Conservation (phyloP, 257 asterid species). For the Voacanga thouarsii region DNA sequence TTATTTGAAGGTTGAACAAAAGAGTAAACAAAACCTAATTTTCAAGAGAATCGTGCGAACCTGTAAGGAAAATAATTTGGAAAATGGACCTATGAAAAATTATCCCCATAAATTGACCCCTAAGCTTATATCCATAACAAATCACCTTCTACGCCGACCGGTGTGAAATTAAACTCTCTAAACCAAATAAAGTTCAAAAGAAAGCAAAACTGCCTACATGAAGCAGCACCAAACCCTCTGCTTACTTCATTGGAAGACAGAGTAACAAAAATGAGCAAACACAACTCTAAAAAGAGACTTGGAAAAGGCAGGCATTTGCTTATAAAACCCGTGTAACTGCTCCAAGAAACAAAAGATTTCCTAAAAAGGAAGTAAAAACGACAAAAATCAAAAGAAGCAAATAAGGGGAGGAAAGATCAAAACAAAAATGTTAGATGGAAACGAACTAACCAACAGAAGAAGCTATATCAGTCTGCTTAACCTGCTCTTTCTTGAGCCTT, state of each 20-base stretch:
- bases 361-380: background rate
- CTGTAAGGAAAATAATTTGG: background rate
- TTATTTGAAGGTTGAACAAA: background rate
- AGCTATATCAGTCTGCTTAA: constrained; percentile 57
- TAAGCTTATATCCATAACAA: background rate
- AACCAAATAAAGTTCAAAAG: background rate
- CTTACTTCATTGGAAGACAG: background rate
- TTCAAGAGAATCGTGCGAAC: background rate
- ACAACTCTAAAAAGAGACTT: background rate
- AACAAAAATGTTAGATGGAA: background rate
- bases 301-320: background rate
- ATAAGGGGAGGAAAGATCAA: background rate
- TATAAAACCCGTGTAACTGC: background rate
- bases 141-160: background rate
- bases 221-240: background rate
- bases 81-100: background rate
- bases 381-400: background rate
- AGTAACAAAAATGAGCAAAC: background rate
- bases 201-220: background rate
- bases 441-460: constrained; percentile 71
- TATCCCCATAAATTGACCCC: background rate
- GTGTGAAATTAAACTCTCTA: background rate
- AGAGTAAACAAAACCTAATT: background rate
- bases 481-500: constrained; percentile 52
- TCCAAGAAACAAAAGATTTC: background rate